Evolutionary conservation across 208 protist genomes (phyloP).

Genomic region (Vickermania ingenoplastis): DNA sequence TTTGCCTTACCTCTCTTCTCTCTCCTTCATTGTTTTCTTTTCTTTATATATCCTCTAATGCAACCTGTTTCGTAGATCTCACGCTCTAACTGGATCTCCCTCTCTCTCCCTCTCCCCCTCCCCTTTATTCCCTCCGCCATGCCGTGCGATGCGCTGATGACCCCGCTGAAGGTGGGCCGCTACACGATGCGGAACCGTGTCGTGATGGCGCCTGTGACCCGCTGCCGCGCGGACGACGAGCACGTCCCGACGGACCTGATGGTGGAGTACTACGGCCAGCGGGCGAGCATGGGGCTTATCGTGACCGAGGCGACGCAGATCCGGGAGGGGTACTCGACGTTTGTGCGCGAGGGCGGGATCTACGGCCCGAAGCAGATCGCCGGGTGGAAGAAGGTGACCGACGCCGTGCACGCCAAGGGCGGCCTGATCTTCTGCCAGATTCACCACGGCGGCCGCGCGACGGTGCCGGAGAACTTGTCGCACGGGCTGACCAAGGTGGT

Average conservation of each 20-base stretch:
- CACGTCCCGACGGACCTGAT: slow-evolving; percentile 32
- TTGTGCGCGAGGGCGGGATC: slow-evolving; percentile 36
- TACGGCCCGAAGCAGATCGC: slow-evolving; percentile 45
- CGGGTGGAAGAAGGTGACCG: slow-evolving; percentile 53
- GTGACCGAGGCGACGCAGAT: slow-evolving; percentile 62
- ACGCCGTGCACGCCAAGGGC: slow-evolving; percentile 60
- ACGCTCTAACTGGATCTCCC: too few relatives aligned
- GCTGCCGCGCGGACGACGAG: slow-evolving; percentile 26
- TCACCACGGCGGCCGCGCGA: slow-evolving; percentile 40
- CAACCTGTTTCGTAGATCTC: too few relatives aligned
- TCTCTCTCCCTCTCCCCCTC: slow-evolving; percentile 1
- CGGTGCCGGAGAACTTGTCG: slow-evolving; percentile 22
- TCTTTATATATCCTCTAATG: too few relatives aligned
- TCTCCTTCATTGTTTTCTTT: too few relatives aligned
- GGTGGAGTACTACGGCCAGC: slow-evolving; percentile 56
- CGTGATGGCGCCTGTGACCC: slow-evolving; percentile 57
- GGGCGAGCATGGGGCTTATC: slow-evolving; percentile 55
- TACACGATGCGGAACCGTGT: slow-evolving; percentile 37
- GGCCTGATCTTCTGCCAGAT: slow-evolving; percentile 56
- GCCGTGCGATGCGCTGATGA: slow-evolving; percentile 13
- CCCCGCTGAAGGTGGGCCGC: slow-evolving; percentile 24
- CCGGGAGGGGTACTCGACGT: slow-evolving; percentile 30
- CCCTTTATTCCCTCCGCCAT: not conserved
- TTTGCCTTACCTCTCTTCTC: too few relatives aligned
- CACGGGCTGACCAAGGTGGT: slow-evolving; percentile 15